Conservation (phyloP, 108 stramenopile genomes). For the Bacterosira constricta region DNA sequence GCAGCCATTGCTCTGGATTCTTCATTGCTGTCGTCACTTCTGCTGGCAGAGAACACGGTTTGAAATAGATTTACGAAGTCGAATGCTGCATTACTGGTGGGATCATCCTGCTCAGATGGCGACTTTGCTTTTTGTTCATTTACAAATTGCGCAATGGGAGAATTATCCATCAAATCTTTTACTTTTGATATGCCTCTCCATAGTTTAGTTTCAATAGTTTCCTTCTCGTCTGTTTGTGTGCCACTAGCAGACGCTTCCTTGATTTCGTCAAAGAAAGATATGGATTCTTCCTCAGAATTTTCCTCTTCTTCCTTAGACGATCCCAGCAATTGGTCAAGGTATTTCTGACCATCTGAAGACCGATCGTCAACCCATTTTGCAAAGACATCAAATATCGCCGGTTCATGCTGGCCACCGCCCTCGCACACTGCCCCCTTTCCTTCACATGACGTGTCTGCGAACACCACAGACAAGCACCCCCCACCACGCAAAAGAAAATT, state of each 20-base stretch:
- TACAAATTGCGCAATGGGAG: too few species aligned
- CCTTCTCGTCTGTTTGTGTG: background rate
- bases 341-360: slow-evolving; percentile 2
- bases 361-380: slow-evolving; percentile 15
- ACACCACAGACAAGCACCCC: too few species aligned
- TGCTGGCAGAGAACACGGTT: background rate
- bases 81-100: too few species aligned
- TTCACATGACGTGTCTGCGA: too few species aligned
- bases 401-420: background rate
- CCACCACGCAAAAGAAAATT: too few species aligned
- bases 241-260: slow-evolving; percentile 3
- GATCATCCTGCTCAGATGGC: too few species aligned
- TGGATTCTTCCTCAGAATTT: background rate
- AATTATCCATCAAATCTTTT: slow-evolving; percentile 5
- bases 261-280: slow-evolving; percentile 12
- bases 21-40: background rate
- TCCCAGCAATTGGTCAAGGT: background rate
- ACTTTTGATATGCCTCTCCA: background rate
- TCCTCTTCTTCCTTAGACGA: background rate
- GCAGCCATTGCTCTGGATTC: background rate
- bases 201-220: background rate
- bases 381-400: slow-evolving; percentile 1
- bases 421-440: too few species aligned
- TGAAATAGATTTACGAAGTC: too few species aligned
- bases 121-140: too few species aligned